Evolutionary conservation across 352 stramenopile species (phyloP).

Genomic region (Globisporangium alternatum): DNA sequence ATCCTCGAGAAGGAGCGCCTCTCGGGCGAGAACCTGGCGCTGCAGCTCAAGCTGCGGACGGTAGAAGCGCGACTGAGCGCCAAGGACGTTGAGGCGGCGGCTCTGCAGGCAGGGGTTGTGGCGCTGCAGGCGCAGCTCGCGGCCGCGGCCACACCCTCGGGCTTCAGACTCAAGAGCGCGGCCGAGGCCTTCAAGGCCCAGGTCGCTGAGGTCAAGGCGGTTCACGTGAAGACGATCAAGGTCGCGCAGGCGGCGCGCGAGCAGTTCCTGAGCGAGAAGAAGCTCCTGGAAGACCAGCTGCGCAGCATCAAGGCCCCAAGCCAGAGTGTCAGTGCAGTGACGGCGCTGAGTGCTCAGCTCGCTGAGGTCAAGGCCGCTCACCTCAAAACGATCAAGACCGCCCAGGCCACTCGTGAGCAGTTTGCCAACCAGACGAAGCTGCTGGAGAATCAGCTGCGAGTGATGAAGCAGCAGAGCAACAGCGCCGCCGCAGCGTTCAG

Average conservation of each 20-base stretch:
- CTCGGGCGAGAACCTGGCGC: constrained; percentile 32
- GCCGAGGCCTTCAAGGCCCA: constrained; percentile 28
- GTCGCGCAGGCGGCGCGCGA: background rate
- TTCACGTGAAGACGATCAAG: constrained; percentile 13
- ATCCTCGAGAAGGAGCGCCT: constrained; percentile 42
- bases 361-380: background rate
- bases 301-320: background rate
- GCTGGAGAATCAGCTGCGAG: constrained; percentile 11
- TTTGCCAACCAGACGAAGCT: constrained; percentile 8
- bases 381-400: constrained; percentile 9
- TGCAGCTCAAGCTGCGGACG: constrained; percentile 32
- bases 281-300: constrained; percentile 5
- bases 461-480: background rate
- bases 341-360: constrained; percentile 1
- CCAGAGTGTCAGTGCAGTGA: background rate
- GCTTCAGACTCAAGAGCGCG: constrained; percentile 22
- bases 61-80: constrained; percentile 21
- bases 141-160: constrained; percentile 28
- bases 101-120: constrained; percentile 11
- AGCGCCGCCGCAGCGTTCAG: constrained; percentile 23
- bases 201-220: constrained; percentile 19
- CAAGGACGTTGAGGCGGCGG: constrained; percentile 36
- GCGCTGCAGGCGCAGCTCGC: constrained; percentile 34
- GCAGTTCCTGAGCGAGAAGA: constrained; percentile 1
- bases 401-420: constrained; percentile 5